These are phyloP conservation scores for Suillus occidentalis DNA, from an alignment of 768 basidiomycete species.

Conservation along the genomic window DNA sequence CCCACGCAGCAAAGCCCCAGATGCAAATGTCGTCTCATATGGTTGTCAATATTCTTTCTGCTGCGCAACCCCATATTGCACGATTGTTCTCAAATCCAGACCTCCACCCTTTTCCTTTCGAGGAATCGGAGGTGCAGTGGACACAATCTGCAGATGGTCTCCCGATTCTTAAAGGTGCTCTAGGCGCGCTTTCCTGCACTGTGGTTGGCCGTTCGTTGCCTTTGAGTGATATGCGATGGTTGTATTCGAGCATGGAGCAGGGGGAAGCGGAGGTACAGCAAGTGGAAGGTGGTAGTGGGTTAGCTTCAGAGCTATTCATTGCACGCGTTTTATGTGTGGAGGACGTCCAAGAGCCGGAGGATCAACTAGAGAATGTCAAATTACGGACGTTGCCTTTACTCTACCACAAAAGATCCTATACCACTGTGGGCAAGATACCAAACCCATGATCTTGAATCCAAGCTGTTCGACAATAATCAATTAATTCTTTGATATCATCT, in stretches of 20 bases:
- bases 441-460: slow-evolving; percentile 1
- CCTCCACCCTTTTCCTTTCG: slow-evolving; percentile 62
- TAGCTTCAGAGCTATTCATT: slow-evolving; percentile 74
- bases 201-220: slow-evolving; percentile 62
- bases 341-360: slow-evolving; percentile 31
- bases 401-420: slow-evolving; percentile 63
- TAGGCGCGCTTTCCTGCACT: slow-evolving; percentile 75
- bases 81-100: slow-evolving; percentile 73
- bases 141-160: slow-evolving; percentile 50
- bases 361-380: slow-evolving; percentile 17
- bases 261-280: slow-evolving; percentile 15
- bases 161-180: slow-evolving; percentile 54
- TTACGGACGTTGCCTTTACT: slow-evolving; percentile 52
- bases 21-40: slow-evolving; percentile 43
- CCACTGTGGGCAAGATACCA: slow-evolving; percentile 42
- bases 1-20: slow-evolving; percentile 18
- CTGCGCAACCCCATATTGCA: slow-evolving; percentile 61
- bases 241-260: slow-evolving; percentile 26
- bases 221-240: slow-evolving; percentile 51
- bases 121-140: slow-evolving; percentile 35
- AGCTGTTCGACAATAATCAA: neutral
- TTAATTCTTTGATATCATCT: neutral
- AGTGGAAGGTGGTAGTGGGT: slow-evolving; percentile 31
- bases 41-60: slow-evolving; percentile 80
- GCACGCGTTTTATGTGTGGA: slow-evolving; percentile 72